Percentiles rank a stretch among this genome's conserved stretches.
Evolutionary conservation across 2,329 filamentous ascomycete species (phyloP).

Genomic region (Knoxdaviesia proteae): DNA sequence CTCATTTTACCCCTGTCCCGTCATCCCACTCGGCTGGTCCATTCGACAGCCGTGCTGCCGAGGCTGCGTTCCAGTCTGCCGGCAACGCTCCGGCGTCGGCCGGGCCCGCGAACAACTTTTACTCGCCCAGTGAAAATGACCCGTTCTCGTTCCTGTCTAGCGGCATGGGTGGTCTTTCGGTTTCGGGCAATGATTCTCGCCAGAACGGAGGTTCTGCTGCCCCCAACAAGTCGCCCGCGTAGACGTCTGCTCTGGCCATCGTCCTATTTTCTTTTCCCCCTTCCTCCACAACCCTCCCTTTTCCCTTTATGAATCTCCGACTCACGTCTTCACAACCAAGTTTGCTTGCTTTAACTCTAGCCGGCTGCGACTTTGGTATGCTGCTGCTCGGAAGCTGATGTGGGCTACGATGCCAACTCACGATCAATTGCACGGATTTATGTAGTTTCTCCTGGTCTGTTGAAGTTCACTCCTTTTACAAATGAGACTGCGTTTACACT

Average conservation of each 20-base stretch:
- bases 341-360: too few relatives aligned
- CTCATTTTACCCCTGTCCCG: constrained; percentile 56
- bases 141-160: constrained; percentile 63
- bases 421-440: too few relatives aligned
- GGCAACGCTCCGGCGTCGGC: constrained; percentile 62
- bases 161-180: constrained; percentile 51
- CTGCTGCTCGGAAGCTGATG: too few relatives aligned
- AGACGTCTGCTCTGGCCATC: constrained; percentile 10
- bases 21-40: constrained; percentile 65
- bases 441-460: too few relatives aligned
- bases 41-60: constrained; percentile 83
- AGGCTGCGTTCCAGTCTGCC: constrained; percentile 82
- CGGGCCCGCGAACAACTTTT: constrained; percentile 44
- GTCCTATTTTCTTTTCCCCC: constrained; percentile 2
- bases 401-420: too few relatives aligned
- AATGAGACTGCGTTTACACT: too few relatives aligned
- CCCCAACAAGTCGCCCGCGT: constrained; percentile 38
- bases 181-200: constrained; percentile 42
- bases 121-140: constrained; percentile 41
- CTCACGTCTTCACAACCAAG: too few relatives aligned
- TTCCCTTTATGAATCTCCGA: neutral
- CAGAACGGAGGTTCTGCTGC: constrained; percentile 39
- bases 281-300: neutral
- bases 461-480: too few relatives aligned
- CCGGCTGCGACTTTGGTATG: too few relatives aligned